These are phyloP conservation scores for Heterobasidion irregulare DNA, from an alignment of 1,284 basidiomycete genomes.

Conservation along the genomic window DNA sequence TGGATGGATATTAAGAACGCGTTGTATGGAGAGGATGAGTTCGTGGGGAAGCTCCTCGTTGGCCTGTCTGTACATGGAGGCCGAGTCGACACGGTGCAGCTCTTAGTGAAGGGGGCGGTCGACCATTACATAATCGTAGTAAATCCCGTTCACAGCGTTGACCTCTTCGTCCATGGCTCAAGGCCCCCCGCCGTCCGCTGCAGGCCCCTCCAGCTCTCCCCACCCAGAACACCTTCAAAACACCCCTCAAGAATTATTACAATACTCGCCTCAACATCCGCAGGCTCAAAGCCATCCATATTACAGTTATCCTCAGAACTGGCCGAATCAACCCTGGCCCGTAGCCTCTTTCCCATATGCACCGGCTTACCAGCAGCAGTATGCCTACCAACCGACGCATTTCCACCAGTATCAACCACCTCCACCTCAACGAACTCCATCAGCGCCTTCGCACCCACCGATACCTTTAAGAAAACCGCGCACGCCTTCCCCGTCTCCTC, in stretches of 20 bases:
- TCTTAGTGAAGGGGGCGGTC: too few relatives aligned
- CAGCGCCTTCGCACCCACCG: not conserved
- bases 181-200: slow-evolving; percentile 21
- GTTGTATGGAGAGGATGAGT: slow-evolving; percentile 58
- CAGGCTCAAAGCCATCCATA: slow-evolving; percentile 11
- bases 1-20: slow-evolving; percentile 48
- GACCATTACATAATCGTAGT: too few relatives aligned
- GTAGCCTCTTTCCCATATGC: slow-evolving; percentile 7
- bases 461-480: not conserved
- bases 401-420: slow-evolving; percentile 9
- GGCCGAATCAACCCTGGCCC: slow-evolving; percentile 19
- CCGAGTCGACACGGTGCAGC: too few relatives aligned
- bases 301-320: slow-evolving; percentile 18
- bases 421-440: not conserved
- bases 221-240: not conserved
- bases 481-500: slow-evolving; percentile 25
- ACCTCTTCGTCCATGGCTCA: slow-evolving; percentile 11
- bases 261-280: not conserved
- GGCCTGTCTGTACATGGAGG: slow-evolving; percentile 11
- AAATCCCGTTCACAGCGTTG: not conserved
- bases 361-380: slow-evolving; percentile 11
- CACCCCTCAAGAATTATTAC: not conserved
- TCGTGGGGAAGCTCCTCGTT: slow-evolving; percentile 54
- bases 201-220: slow-evolving; percentile 15
- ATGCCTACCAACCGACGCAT: slow-evolving; percentile 6